Evolutionary conservation across 2,329 filamentous ascomycete species (phyloP), one percentile per base, ranked within the genome.

Genomic region (Aureobasidium pullulans): DNA sequence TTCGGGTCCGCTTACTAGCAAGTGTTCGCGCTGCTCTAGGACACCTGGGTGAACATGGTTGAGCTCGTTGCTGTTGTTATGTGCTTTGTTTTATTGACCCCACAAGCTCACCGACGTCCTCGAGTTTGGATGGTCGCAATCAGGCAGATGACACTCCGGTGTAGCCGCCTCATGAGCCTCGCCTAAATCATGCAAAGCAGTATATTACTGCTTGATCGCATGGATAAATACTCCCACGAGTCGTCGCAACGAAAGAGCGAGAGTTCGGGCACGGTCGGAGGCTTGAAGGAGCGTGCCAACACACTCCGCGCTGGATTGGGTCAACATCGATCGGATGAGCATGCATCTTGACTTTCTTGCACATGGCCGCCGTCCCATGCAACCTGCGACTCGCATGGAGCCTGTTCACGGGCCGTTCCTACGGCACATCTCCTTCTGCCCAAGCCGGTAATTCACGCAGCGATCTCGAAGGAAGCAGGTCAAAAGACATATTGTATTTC

Each of bases 1-100:
- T 10, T 57, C 54, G 54, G 54, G 40, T 57, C 54, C 54, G 43
- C 43, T 57, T 32, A 47, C 54, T 57, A 57, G 54, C 54, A 57
- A 48, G 42, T 57, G 32, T 48, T 48, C 54, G 54, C 43, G 54
- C 34, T 7, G 19, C 42, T 48, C 39, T 57, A 47, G 13, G 54
- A 36, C 54, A 47, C 29, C 52, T 28, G 23, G 29, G 40, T 56
- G 52, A 56, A 56, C 52, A 56, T 56, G 39, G 52, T 44, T 56
- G 40, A 46, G 52, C 16, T 44, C 28, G 52, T 44, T 56, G 40
- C 28, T 56, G 52, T 48, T 57, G 43, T 43, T 57, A 19, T 47
- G 54, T 47, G 19, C 54, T 39, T 56, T 56, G 40, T 46, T 44
- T 34, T 29, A 32, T 46, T n/a, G 31, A 28, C 31, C 16, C 52